These are phyloP conservation scores for Nannochloropsis salina DNA, from an alignment of 108 stramenopile species.

Conservation along the genomic window DNA sequence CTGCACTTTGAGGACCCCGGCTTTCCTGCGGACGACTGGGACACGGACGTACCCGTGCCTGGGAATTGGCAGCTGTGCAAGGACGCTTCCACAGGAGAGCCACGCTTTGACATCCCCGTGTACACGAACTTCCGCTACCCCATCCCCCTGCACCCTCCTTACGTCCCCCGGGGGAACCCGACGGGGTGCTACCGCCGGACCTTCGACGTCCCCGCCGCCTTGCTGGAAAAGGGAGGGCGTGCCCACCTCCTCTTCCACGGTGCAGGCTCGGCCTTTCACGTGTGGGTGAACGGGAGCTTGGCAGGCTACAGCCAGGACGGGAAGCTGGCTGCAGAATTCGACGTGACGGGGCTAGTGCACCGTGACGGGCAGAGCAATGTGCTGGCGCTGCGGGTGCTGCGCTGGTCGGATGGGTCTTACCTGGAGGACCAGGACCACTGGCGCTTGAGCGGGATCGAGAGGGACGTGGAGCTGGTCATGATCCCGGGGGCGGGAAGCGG, in stretches of 20 bases:
- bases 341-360: slow-evolving; percentile 31
- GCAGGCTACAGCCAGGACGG: slow-evolving; percentile 47
- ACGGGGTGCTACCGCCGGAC: slow-evolving; percentile 44
- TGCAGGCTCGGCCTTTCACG: slow-evolving; percentile 39
- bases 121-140: slow-evolving; percentile 52
- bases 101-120: slow-evolving; percentile 40
- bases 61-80: slow-evolving; percentile 18
- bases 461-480: slow-evolving; percentile 72
- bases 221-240: slow-evolving; percentile 23
- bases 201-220: slow-evolving; percentile 31
- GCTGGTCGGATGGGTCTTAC: slow-evolving; percentile 47
- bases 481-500: slow-evolving; percentile 52
- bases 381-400: slow-evolving; percentile 36
- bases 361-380: slow-evolving; percentile 10
- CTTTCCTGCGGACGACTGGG: background rate
- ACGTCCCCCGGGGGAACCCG: slow-evolving; percentile 34
- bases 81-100: background rate
- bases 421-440: slow-evolving; percentile 70
- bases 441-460: slow-evolving; percentile 88
- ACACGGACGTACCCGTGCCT: slow-evolving; percentile 32
- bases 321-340: slow-evolving; percentile 45
- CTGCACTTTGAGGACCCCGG: background rate
- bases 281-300: slow-evolving; percentile 43
- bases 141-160: slow-evolving; percentile 39
- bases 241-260: background rate